These are phyloP conservation scores for Rhodotorula sphaerocarpa DNA, from an alignment of 768 basidiomycete genomes.

Conservation along the genomic window DNA sequence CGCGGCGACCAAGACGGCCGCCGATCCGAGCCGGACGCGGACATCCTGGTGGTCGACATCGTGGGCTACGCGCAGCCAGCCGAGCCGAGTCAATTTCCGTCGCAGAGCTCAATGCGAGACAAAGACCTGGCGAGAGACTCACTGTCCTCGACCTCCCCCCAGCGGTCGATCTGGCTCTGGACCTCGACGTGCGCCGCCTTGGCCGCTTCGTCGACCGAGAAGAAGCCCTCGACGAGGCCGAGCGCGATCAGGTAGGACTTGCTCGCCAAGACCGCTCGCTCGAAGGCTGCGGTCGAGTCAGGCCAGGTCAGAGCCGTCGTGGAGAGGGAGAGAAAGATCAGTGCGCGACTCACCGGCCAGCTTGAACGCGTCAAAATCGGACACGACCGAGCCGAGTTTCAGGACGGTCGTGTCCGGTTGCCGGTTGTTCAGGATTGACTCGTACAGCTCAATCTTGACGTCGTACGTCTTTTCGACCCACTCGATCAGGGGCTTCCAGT, in stretches of 20 bases:
- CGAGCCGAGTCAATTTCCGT: neutral
- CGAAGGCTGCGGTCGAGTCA: conserved; percentile 57
- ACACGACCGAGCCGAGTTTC: conserved; percentile 55
- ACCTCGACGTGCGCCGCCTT: conserved; percentile 85
- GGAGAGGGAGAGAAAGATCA: neutral
- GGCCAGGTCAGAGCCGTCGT: no score
- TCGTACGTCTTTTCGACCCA: conserved; percentile 66
- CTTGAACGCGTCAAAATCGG: conserved; percentile 68
- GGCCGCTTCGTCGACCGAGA: conserved; percentile 77
- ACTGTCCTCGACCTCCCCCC: conserved; percentile 99
- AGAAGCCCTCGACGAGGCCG: conserved; percentile 65
- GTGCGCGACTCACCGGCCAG: conserved; percentile 77
- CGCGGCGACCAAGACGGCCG: conserved; percentile 21
- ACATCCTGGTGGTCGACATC: conserved; percentile 96
- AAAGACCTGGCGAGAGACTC: conserved; percentile 43
- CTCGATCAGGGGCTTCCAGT: conserved; percentile 80
- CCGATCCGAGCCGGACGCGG: conserved; percentile 73
- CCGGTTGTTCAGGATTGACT: conserved; percentile 60
- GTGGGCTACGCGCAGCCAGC: conserved; percentile 57
- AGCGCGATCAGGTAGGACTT: conserved; percentile 86
- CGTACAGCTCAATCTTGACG: conserved; percentile 60
- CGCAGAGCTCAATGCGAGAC: neutral
- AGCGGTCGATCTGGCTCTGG: conserved; percentile 84
- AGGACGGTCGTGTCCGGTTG: conserved; percentile 64
- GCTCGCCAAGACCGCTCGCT: conserved; percentile 75